Percentiles rank a stretch among this genome's conserved stretches.
phyloP scores from a whole-genome alignment of 2,329 filamentous ascomycete genomes.

The Coniosporium tulheliwenetii region DNA sequence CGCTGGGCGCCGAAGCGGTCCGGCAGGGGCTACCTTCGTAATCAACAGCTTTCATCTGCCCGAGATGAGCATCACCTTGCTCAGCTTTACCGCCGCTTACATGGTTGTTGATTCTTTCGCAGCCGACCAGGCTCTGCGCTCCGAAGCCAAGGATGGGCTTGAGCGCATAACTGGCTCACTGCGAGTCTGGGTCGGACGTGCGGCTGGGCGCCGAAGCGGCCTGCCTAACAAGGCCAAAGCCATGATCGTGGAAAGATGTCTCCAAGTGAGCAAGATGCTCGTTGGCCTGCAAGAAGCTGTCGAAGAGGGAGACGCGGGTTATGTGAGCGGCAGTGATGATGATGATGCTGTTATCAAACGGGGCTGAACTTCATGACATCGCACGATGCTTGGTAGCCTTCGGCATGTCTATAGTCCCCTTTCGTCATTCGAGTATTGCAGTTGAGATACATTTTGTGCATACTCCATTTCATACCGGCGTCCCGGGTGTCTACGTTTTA shows the following conservation, averaged over 20 bases:
- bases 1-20: slow-evolving; percentile 11
- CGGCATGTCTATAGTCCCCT: too few species aligned
- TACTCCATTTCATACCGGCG: too few species aligned
- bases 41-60: slow-evolving; percentile 24
- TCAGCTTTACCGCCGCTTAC: slow-evolving; percentile 29
- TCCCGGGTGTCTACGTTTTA: too few species aligned
- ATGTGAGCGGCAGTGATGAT: slow-evolving; percentile 8
- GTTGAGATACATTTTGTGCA: too few species aligned
- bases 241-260: slow-evolving; percentile 23
- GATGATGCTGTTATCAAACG: neutral
- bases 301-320: slow-evolving; percentile 14
- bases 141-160: slow-evolving; percentile 20
- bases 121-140: slow-evolving; percentile 14
- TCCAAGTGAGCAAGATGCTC: slow-evolving; percentile 26
- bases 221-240: slow-evolving; percentile 20
- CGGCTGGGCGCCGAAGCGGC: slow-evolving; percentile 23
- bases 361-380: too few species aligned
- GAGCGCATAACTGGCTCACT: slow-evolving; percentile 27
- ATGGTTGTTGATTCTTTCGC: slow-evolving; percentile 23
- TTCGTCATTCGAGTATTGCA: too few species aligned
- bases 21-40: slow-evolving; percentile 20
- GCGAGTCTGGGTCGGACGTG: slow-evolving; percentile 30
- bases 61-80: slow-evolving; percentile 23
- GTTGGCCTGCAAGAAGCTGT: slow-evolving; percentile 18
- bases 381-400: too few species aligned